Evolutionary conservation across 345 rosid species (phyloP), one percentile per base, ranked within the genome.

Genomic region (Brassica carinata): DNA sequence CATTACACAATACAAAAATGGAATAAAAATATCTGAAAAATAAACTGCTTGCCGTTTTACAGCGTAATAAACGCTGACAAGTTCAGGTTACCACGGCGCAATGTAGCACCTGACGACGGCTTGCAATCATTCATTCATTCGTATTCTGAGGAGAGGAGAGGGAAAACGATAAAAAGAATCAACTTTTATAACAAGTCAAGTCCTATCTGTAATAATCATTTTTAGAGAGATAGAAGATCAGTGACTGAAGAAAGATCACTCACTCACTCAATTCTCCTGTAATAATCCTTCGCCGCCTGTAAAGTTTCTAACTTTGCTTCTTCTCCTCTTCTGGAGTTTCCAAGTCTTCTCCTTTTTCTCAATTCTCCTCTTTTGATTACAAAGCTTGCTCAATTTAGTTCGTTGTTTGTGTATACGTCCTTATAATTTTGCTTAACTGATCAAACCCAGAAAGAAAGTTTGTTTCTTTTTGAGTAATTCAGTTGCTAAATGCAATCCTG

Each of bases 71-170:
- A 80, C 83, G 83, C 66, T 62, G 48, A 0, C 2, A 61, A 73
- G 0, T 61, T 23, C n/a, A 70, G 53, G 13, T 18, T 4, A 63
- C 58, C 58, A 1, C 27, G 64, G 40, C 36, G 64, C 15, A 79
- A 36, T 5, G 4, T 58, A 79, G 74, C 74, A 79, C 4, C 7
- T 8, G 61, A 69, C 79, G 71, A 58, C 79, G 71, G 69, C 71
- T 43, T 43, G 51, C 59, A 69, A 80, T 80, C 75, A 69, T 69
- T 53, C 75, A 0, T 72, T 67, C n/a, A 67, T 59, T 80, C 83
- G 83, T 74, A 69, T 80, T 31, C 61, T 69, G 26, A 48, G 14
- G 23, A 80, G 83, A 74, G 83, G 79, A 15, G 58, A 53, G 58
- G 58, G 55, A 79, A 79, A 74, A 74, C 79, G 71, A 80, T 74